A percentile compares a stretch with the other conserved stretches of the same genome.
These are phyloP conservation scores for Bathelium albidoporum DNA, from an alignment of 495 filamentous ascomycete species.

Conservation along the genomic window DNA sequence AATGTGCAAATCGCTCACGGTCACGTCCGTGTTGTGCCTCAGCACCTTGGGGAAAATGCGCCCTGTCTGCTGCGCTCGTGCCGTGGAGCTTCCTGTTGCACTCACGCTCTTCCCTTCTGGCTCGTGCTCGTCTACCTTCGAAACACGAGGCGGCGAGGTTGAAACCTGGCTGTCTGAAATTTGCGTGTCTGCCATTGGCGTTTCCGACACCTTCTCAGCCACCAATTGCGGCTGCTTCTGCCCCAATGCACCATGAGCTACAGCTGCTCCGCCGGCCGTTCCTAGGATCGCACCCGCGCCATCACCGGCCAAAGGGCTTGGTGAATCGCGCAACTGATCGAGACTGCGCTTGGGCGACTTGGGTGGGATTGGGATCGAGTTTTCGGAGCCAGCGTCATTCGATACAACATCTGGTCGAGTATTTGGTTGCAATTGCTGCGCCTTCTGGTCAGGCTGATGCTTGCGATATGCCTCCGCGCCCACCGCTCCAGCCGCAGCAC, in stretches of 20 bases:
- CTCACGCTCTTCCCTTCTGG: neutral
- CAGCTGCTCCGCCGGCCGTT: neutral
- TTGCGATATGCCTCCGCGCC: conserved; percentile 20
- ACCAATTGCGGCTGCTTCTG: neutral
- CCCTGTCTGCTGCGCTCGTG: conserved; percentile 18
- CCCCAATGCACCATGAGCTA: neutral
- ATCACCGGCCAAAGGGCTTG: neutral
- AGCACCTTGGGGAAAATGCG: conserved; percentile 20
- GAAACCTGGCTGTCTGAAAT: neutral
- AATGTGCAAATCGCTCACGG: conserved; percentile 28
- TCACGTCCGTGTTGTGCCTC: conserved; percentile 30
- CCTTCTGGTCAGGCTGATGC: conserved; percentile 10
- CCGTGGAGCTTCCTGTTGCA: conserved; percentile 8
- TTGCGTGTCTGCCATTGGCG: too few species aligned
- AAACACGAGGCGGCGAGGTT: too few species aligned
- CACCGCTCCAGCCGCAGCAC: conserved; percentile 22
- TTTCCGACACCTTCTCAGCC: too few species aligned
- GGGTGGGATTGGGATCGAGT: conserved; percentile 6
- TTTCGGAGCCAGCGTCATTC: neutral
- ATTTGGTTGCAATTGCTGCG: neutral
- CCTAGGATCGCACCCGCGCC: neutral
- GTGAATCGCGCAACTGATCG: neutral
- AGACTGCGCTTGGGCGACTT: neutral
- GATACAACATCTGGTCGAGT: too few species aligned
- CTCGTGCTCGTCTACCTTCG: too few species aligned